Base-by-base conservation (phyloP, 805 yeast genomes). In the Wickerhamiella dianesei region DNA sequence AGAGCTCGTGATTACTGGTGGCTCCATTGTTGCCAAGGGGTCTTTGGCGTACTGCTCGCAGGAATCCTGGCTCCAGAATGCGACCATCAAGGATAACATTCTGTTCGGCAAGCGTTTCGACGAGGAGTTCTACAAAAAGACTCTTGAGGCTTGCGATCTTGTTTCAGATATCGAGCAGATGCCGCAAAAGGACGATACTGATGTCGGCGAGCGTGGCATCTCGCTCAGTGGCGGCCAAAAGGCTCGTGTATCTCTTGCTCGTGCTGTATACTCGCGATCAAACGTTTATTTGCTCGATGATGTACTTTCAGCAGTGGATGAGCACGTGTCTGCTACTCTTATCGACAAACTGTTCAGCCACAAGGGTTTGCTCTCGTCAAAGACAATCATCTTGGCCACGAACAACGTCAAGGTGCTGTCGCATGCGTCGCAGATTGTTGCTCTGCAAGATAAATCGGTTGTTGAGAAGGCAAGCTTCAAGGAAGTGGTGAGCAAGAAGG, bases 171-270 rank as follows among this genome's bases (percentile, higher is more conserved):
- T 92, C 51, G 76, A 74, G 25, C 76, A 80, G 25, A 72, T 92
- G 50, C 86, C 95, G 1, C 83, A 85, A 59, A 95, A 96, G 46
- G 97, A 92, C 62, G 72, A 71, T 44, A 92, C 98, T 4, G 77
- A 83, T 56, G 97, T 92, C 48, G 98, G 98, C 52, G 98, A 92
- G 67, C 86, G 89, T 63, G 98, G 98, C 53, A 88, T 92, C 44
- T 85, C 96, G 13, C 71, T 92, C 44, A 84, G 95, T 39, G 98
- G 98, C 44, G 98, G 98, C 41, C 98, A 92, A 64, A 92, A 92
- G 71, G 97, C 98, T 0, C 79, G 98, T 62, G 72, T 92, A 35
- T 80, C 95, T 1, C 73, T 92, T 45, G 98, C 98, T 0, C 76
- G 98, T 61, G 96, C 98, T 12, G 95, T 92, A 8, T 92, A 92